phyloP scores from a whole-genome alignment of 257 asterid species.

The Verbascum thapsus region DNA sequence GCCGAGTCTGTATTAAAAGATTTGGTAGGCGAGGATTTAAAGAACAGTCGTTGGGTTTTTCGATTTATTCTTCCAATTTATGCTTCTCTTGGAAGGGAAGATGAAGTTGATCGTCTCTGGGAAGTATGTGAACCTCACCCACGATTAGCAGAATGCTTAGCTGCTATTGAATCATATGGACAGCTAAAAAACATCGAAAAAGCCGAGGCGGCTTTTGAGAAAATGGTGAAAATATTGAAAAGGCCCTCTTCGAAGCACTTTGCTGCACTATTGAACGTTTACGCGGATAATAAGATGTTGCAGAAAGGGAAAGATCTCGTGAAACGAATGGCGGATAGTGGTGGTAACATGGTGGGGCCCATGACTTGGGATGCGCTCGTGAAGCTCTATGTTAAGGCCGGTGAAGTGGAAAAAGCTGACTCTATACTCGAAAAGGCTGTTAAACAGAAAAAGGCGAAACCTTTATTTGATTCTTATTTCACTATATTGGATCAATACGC shows the following conservation, averaged over 20 bases:
- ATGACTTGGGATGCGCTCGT: constrained; percentile 69
- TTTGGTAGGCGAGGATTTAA: constrained; percentile 54
- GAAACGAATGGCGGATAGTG: constrained; percentile 54
- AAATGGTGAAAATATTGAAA: constrained; percentile 32
- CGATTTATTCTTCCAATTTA: constrained; percentile 56
- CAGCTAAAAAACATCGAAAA: constrained; percentile 55
- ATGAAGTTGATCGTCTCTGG: constrained; percentile 73
- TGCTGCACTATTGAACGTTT: constrained; percentile 45
- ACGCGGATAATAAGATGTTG: constrained; percentile 64
- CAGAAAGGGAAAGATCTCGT: constrained; percentile 70
- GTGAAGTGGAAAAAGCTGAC: constrained; percentile 76
- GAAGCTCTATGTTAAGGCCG: constrained; percentile 63
- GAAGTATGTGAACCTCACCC: constrained; percentile 53
- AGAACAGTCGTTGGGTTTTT: constrained; percentile 49
- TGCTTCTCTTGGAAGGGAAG: constrained; percentile 59
- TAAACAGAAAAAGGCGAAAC: constrained; percentile 39
- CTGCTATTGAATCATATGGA: constrained; percentile 80
- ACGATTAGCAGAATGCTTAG: constrained; percentile 43
- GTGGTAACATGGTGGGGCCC: constrained; percentile 39
- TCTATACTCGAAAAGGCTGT: constrained; percentile 55
- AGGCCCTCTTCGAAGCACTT: constrained; percentile 46
- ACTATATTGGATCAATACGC: constrained; percentile 61
- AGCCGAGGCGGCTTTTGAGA: constrained; percentile 67
- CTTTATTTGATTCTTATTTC: constrained; percentile 48
- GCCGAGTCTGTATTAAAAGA: constrained; percentile 71